Conservation (phyloP, 2,329 filamentous ascomycete species). For the Beauveria asiatica region DNA sequence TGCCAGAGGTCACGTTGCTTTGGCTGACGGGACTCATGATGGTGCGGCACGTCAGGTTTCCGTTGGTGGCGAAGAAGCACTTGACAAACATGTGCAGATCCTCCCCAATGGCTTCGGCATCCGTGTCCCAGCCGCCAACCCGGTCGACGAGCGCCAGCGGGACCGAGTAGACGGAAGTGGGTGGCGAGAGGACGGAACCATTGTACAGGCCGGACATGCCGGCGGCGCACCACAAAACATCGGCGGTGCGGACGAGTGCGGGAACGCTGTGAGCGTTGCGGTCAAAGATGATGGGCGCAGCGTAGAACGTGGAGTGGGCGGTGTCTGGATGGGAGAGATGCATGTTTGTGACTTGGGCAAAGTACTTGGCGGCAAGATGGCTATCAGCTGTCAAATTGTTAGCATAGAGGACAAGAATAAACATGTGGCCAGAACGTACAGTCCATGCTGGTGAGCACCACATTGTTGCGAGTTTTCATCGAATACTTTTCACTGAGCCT, state of each 20-base stretch:
- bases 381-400: slow-evolving; percentile 49
- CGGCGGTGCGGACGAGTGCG: slow-evolving; percentile 60
- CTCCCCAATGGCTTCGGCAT: slow-evolving; percentile 63
- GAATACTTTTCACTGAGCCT: slow-evolving; percentile 56
- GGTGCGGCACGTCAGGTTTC: slow-evolving; percentile 55
- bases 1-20: slow-evolving; percentile 58
- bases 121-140: slow-evolving; percentile 65
- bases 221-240: slow-evolving; percentile 63
- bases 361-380: slow-evolving; percentile 61
- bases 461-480: slow-evolving; percentile 44
- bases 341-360: slow-evolving; percentile 54
- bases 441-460: slow-evolving; percentile 65
- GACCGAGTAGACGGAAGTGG: slow-evolving; percentile 66
- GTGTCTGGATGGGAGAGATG: slow-evolving; percentile 53
- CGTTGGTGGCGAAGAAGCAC: slow-evolving; percentile 67
- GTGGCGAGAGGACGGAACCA: slow-evolving; percentile 56
- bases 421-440: slow-evolving; percentile 38
- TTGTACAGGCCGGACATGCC: slow-evolving; percentile 61
- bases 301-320: slow-evolving; percentile 55
- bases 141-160: slow-evolving; percentile 58
- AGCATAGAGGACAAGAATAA: background rate
- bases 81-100: slow-evolving; percentile 73
- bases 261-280: slow-evolving; percentile 62
- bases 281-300: slow-evolving; percentile 65
- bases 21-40: slow-evolving; percentile 64